Conservation (phyloP, 148 eudicot genomes). For the Beta vulgaris region DNA sequence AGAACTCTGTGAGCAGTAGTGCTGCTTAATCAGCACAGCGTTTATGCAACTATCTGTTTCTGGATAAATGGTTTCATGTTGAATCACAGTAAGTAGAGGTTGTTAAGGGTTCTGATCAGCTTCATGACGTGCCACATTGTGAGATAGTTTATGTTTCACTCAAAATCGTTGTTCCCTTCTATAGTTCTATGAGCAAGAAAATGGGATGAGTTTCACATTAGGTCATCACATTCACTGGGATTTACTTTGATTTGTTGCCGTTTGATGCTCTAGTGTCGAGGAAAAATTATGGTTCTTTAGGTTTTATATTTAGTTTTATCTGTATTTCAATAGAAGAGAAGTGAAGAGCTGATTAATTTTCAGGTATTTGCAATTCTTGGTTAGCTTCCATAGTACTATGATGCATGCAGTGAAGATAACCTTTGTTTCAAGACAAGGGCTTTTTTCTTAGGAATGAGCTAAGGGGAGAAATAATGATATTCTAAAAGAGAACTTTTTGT, state of each 20-base stretch:
- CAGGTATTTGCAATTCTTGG: not conserved
- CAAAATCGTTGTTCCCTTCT: not conserved
- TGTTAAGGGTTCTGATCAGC: not conserved
- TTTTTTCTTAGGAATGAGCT: not conserved
- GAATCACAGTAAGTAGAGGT: not conserved
- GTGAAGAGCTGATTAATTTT: not conserved
- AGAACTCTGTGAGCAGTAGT: not conserved
- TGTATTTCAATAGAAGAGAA: not conserved
- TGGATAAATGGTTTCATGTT: not conserved
- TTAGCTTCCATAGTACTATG: not conserved
- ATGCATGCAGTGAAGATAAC: not conserved
- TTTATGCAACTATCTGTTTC: not conserved
- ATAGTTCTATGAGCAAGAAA: too few species aligned
- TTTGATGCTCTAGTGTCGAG: not conserved
- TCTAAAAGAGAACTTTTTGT: too few species aligned
- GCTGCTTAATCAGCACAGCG: not conserved
- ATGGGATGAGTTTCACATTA: not conserved
- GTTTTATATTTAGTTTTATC: not conserved
- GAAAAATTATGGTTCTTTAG: not conserved
- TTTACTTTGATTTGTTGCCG: not conserved
- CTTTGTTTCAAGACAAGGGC: not conserved
- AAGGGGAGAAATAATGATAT: not conserved
- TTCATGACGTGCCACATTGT: not conserved
- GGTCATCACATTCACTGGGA: not conserved
- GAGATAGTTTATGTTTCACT: not conserved